Evolutionary conservation across 768 basidiomycete genomes (phyloP).

Genomic region (Macrolepiota dolichaula): DNA sequence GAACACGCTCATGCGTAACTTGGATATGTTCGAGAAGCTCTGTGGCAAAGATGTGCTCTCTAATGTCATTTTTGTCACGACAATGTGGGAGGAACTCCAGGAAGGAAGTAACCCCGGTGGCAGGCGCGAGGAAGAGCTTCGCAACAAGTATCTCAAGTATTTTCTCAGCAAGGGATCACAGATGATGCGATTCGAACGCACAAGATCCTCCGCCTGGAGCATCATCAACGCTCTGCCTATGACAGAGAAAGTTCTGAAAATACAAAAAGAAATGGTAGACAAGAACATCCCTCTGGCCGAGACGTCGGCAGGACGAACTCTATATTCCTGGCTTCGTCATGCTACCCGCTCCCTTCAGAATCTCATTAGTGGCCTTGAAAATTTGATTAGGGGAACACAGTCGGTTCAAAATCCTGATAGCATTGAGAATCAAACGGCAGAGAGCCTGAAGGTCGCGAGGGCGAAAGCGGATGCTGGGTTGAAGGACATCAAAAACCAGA

Average conservation of each 20-base stretch:
- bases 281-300: conserved; percentile 7
- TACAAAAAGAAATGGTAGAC: conserved; percentile 17
- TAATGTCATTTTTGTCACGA: conserved; percentile 7
- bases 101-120: background rate
- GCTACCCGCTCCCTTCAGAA: background rate
- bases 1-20: background rate
- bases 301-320: conserved; percentile 10
- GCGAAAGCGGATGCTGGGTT: background rate
- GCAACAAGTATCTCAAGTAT: background rate
- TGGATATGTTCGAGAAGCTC: conserved; percentile 9
- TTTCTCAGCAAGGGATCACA: conserved; percentile 1
- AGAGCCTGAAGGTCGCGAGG: background rate
- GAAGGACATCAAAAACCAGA: background rate
- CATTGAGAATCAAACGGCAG: background rate
- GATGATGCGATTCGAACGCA: conserved; percentile 4
- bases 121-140: background rate
- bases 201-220: conserved; percentile 6
- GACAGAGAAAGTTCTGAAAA: background rate
- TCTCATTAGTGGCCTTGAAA: background rate
- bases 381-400: background rate
- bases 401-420: background rate
- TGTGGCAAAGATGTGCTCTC: conserved; percentile 4
- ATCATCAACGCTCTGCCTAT: conserved; percentile 10
- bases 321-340: conserved; percentile 5
- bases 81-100: conserved; percentile 9